Conservation (phyloP, 2,329 filamentous ascomycete genomes). For the Aspergillus fijiensis region DNA sequence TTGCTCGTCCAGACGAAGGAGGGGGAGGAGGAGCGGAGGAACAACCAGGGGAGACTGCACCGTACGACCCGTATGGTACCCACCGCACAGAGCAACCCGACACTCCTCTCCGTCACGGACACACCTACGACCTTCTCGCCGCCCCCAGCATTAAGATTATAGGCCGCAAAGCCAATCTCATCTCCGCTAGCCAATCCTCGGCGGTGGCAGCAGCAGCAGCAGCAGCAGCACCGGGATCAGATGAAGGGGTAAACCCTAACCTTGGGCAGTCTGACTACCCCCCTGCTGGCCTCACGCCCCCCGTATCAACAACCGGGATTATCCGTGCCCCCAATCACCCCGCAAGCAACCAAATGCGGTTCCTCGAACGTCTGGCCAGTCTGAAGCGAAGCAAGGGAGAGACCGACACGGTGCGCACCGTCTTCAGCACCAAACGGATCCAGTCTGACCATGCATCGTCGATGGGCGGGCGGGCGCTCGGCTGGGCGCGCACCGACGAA, state of each 20-base stretch:
- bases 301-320: not conserved
- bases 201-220: constrained; percentile 10
- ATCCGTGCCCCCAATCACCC: not conserved
- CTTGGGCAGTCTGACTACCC: not conserved
- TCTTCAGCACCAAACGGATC: constrained; percentile 49
- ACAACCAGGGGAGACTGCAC: constrained; percentile 9
- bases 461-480: constrained; percentile 33
- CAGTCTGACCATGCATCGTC: constrained; percentile 18
- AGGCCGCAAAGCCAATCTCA: constrained; percentile 63
- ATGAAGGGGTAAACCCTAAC: constrained; percentile 7
- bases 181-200: constrained; percentile 41
- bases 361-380: constrained; percentile 65
- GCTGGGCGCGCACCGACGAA: constrained; percentile 41
- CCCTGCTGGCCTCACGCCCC: not conserved
- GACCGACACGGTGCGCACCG: constrained; percentile 62
- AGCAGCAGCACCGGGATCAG: constrained; percentile 7
- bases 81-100: constrained; percentile 44
- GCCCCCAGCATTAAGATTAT: constrained; percentile 68
- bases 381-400: constrained; percentile 66
- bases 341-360: constrained; percentile 47
- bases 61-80: constrained; percentile 26
- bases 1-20: constrained; percentile 48
- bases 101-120: constrained; percentile 43
- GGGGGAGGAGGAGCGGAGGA: not conserved
- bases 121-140: constrained; percentile 68